Conservation (phyloP, 495 filamentous ascomycete genomes). For the Xylaria bambusicola region DNA sequence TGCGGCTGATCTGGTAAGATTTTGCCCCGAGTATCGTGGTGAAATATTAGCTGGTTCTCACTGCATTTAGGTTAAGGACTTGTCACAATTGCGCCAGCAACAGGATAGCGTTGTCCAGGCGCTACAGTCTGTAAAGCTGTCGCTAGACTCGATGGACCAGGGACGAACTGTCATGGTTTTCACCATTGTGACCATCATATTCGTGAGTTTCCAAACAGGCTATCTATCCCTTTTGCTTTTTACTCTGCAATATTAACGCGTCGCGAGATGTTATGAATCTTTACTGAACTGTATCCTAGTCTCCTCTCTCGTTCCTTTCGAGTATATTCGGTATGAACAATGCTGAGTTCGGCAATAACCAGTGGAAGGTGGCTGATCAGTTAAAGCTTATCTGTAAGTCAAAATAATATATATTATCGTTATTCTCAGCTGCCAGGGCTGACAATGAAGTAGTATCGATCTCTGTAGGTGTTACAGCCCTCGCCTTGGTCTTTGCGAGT, state of each 20-base stretch:
- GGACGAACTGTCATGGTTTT: constrained; percentile 57
- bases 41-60: neutral
- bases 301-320: constrained; percentile 18
- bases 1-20: constrained; percentile 2
- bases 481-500: neutral
- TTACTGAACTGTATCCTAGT: neutral
- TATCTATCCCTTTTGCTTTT: neutral
- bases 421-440: neutral
- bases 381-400: constrained; percentile 5
- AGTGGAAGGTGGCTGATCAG: neutral
- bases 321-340: constrained; percentile 22
- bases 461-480: neutral
- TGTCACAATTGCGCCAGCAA: constrained; percentile 56
- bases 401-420: neutral
- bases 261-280: no score
- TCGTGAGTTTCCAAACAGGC: constrained; percentile 10
- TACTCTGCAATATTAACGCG: no score
- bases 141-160: constrained; percentile 50
- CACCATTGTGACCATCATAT: constrained; percentile 56
- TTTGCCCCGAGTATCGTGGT: neutral
- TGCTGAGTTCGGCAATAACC: constrained; percentile 16
- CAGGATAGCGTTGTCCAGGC: constrained; percentile 57
- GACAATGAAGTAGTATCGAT: constrained; percentile 2
- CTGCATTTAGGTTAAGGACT: constrained; percentile 25
- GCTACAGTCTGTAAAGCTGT: constrained; percentile 49